Evolutionary conservation across 257 asterid genomes (phyloP).

Genomic region (Haberlea rhodopensis): DNA sequence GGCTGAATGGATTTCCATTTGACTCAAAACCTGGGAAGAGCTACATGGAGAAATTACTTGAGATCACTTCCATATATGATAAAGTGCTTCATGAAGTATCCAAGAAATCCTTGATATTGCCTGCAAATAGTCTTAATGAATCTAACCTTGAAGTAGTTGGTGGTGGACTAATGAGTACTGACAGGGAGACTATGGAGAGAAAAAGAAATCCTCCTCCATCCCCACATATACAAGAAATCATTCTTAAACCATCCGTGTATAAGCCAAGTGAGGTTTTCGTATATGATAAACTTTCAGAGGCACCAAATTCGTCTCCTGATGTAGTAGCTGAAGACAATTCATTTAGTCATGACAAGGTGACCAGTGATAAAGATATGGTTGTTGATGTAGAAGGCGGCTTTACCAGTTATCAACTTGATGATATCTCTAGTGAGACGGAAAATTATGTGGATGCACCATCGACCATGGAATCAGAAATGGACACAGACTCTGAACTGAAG

Average conservation of each 20-base stretch:
- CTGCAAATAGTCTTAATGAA: slow-evolving; percentile 36
- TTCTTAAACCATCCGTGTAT: slow-evolving; percentile 29
- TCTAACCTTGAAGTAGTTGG: slow-evolving; percentile 40
- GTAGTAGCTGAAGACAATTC: slow-evolving; percentile 36
- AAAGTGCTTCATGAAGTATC: slow-evolving; percentile 55
- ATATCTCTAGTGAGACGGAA: slow-evolving; percentile 68
- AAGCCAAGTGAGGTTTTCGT: slow-evolving; percentile 33
- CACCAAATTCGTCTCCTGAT: slow-evolving; percentile 33
- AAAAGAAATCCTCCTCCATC: slow-evolving; percentile 37
- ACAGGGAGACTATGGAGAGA: slow-evolving; percentile 40
- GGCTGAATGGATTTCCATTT: slow-evolving; percentile 79
- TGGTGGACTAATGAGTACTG: slow-evolving; percentile 44
- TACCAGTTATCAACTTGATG: slow-evolving; percentile 57
- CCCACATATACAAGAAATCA: slow-evolving; percentile 38
- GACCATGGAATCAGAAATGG: slow-evolving; percentile 72
- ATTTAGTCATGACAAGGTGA: slow-evolving; percentile 34
- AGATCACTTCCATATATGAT: slow-evolving; percentile 63
- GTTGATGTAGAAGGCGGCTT: slow-evolving; percentile 46
- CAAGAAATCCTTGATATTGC: slow-evolving; percentile 38
- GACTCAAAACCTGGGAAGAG: slow-evolving; percentile 64
- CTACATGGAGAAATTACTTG: slow-evolving; percentile 76
- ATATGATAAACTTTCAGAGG: slow-evolving; percentile 31
- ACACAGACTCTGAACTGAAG: slow-evolving; percentile 61
- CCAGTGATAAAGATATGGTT: slow-evolving; percentile 42
- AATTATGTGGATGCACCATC: slow-evolving; percentile 79